A percentile compares a stretch with the other conserved stretches of the same genome.
Evolutionary conservation across 2,329 filamentous ascomycete species (phyloP).

Genomic region (Penicillium sp.): DNA sequence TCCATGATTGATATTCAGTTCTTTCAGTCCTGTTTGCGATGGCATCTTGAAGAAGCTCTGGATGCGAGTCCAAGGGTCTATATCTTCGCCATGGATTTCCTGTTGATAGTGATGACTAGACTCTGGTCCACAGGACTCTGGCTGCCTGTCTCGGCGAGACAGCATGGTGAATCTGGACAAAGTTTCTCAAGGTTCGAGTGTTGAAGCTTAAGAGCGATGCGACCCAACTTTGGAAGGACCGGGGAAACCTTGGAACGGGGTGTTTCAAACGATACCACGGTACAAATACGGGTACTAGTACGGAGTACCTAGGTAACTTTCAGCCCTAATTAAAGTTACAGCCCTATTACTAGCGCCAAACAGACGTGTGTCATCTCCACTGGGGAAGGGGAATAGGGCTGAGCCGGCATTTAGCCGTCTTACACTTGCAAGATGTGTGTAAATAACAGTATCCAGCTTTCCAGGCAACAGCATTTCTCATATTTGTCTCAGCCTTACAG

Average conservation of each 20-base stretch:
- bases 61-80: not conserved
- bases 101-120: not conserved
- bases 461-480: conserved; percentile 7
- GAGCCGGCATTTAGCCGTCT: conserved; percentile 1
- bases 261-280: not conserved
- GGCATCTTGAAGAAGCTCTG: conserved; percentile 2
- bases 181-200: not conserved
- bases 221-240: not conserved
- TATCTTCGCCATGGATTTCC: not conserved
- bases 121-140: not conserved
- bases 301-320: not conserved
- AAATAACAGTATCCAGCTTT: not conserved
- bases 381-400: conserved; percentile 1
- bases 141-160: not conserved
- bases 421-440: not conserved
- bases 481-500: not conserved
- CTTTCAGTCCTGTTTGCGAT: not conserved
- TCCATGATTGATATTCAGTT: not conserved
- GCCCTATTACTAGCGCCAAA: conserved; percentile 10
- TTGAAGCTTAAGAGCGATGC: not conserved
- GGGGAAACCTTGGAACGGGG: not conserved
- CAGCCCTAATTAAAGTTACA: not conserved
- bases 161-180: not conserved
- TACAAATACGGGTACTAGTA: not conserved
- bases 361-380: not conserved